Percentiles rank a stretch among this genome's conserved stretches.
Evolutionary conservation across 176 grass and related monocot species (phyloP).

Genomic region (Aechmea fasciata): DNA sequence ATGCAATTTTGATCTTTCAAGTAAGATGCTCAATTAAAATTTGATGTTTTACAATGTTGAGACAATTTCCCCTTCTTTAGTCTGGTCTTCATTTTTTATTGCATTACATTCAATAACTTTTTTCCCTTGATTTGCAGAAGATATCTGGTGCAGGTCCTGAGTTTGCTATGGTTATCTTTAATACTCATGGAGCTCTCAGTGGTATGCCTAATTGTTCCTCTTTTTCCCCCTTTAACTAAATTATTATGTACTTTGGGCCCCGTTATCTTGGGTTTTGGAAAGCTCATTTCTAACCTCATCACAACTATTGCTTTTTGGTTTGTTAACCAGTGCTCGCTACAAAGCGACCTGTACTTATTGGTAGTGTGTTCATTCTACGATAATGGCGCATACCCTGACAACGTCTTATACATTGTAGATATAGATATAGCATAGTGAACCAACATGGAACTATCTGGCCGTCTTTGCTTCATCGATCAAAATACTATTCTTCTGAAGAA

Average conservation of each 20-base stretch:
- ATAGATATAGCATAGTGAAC: background rate
- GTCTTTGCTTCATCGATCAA: background rate
- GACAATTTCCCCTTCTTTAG: slow-evolving; percentile 5
- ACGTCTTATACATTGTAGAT: background rate
- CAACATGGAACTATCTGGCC: background rate
- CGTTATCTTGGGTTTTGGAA: background rate
- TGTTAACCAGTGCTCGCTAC: background rate
- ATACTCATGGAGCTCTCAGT: slow-evolving; percentile 66
- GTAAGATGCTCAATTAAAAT: no score
- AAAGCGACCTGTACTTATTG: no score
- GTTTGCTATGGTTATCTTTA: slow-evolving; percentile 76
- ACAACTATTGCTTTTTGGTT: background rate
- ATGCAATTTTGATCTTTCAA: no score
- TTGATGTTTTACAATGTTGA: background rate
- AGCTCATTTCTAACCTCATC: background rate
- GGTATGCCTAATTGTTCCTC: slow-evolving; percentile 28
- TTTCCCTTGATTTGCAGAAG: slow-evolving; percentile 35
- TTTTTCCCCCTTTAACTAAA: slow-evolving; percentile 10
- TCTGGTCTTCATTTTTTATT: slow-evolving; percentile 14
- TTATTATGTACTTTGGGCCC: background rate
- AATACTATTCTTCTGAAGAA: background rate
- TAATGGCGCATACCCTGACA: background rate
- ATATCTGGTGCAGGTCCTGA: slow-evolving; percentile 39
- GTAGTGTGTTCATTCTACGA: background rate
- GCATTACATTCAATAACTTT: background rate